Percentiles rank a stretch among this genome's conserved stretches.
Evolutionary conservation across 164 flowering plant species (phyloP).

Genomic region (Dillenia suffruticosa): DNA sequence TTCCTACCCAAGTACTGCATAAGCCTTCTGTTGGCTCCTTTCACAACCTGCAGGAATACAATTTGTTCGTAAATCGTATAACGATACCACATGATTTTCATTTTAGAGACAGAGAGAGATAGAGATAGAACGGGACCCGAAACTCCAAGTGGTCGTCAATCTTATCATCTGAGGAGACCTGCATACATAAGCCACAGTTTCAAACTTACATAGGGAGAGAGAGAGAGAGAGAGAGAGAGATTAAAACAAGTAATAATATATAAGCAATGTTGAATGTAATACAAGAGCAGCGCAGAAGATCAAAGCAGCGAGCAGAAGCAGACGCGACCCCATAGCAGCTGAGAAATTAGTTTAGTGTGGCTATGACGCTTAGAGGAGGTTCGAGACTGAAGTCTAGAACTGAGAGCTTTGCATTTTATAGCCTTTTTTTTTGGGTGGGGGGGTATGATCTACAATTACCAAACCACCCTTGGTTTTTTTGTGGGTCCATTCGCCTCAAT

Average conservation of each 20-base stretch:
- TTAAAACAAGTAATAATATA: background rate
- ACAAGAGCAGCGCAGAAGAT: slow-evolving; percentile 23
- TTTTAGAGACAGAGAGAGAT: background rate
- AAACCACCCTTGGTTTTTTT: background rate
- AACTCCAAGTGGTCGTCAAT: background rate
- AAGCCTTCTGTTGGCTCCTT: slow-evolving; percentile 36
- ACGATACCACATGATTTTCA: background rate
- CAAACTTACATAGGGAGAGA: background rate
- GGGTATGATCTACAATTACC: background rate
- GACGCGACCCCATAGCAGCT: slow-evolving; percentile 22
- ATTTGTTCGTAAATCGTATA: background rate
- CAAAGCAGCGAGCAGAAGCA: slow-evolving; percentile 15
- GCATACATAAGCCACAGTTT: background rate
- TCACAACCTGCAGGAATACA: slow-evolving; percentile 16
- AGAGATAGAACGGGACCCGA: background rate
- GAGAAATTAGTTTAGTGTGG: background rate
- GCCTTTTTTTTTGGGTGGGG: background rate
- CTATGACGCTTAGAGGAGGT: background rate
- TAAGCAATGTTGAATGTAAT: background rate
- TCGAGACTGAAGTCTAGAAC: background rate
- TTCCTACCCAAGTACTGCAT: slow-evolving; percentile 19
- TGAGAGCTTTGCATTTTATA: background rate
- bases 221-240: background rate
- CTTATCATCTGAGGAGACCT: background rate
- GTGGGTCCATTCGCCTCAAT: background rate